Evolutionary conservation across 805 yeast species (phyloP).

Genomic region (Torulaspora microellipsoides): DNA sequence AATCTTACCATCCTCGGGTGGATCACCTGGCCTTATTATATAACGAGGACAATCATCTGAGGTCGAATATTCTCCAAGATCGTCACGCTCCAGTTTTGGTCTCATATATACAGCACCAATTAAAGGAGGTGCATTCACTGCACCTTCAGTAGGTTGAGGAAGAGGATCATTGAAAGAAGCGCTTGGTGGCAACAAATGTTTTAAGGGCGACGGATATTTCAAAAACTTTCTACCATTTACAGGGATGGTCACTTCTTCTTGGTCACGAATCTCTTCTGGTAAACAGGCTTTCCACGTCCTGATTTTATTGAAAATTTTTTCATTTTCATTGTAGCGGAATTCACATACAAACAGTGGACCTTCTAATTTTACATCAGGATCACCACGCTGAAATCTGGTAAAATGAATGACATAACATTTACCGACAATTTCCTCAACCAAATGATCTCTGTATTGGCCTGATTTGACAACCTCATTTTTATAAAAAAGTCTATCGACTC

Average conservation of each 20-base stretch:
- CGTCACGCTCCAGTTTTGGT: constrained; percentile 72
- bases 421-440: constrained; percentile 81
- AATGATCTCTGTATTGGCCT: constrained; percentile 93
- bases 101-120: constrained; percentile 86
- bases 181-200: constrained; percentile 67
- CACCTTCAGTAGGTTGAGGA: constrained; percentile 79
- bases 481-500: constrained; percentile 82
- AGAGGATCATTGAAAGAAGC: constrained; percentile 69
- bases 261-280: constrained; percentile 90
- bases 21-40: constrained; percentile 42
- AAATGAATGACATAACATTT: constrained; percentile 93
- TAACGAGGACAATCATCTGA: constrained; percentile 43
- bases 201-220: constrained; percentile 80
- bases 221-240: constrained; percentile 62
- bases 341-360: constrained; percentile 92
- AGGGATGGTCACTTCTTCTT: constrained; percentile 74
- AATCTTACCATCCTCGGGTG: constrained; percentile 34
- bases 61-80: constrained; percentile 69
- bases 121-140: constrained; percentile 87
- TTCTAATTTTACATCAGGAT: constrained; percentile 75
- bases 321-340: constrained; percentile 86
- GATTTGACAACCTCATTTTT: constrained; percentile 95
- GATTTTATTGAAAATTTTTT: constrained; percentile 86
- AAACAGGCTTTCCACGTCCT: constrained; percentile 98
- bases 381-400: constrained; percentile 92